Evolutionary conservation across 805 yeast genomes (phyloP).

Genomic region (Kluyveromyces nonfermentans): DNA sequence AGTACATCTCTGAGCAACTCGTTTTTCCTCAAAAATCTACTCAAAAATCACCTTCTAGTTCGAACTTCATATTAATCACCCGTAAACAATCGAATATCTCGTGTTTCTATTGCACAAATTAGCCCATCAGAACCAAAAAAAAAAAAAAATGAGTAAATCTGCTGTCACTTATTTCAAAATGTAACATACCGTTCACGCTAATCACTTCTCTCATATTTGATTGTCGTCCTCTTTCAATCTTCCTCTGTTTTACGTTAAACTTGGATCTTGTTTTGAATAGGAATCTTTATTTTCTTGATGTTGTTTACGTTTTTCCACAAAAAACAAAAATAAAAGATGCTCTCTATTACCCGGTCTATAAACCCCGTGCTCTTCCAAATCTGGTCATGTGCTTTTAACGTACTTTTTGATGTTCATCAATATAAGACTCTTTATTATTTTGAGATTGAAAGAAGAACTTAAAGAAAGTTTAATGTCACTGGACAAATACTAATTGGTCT

Average conservation of each 20-base stretch:
- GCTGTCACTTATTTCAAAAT: background rate
- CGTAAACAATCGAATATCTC: background rate
- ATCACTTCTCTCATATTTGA: conserved; percentile 78
- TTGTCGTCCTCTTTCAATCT: background rate
- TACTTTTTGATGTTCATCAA: background rate
- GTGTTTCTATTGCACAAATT: background rate
- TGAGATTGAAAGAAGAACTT: too few species aligned
- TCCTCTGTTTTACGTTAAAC: background rate
- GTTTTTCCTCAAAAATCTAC: too few species aligned
- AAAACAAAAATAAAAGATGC: background rate
- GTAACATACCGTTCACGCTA: conserved; percentile 73
- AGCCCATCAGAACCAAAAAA: background rate
- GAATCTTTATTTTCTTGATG: conserved; percentile 3
- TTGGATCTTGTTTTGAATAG: background rate
- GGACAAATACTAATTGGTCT: too few species aligned
- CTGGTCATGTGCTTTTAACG: background rate
- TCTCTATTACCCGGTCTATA: background rate
- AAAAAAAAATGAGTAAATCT: background rate
- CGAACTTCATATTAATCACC: too few species aligned
- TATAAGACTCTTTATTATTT: too few species aligned
- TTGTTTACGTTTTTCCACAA: conserved; percentile 21
- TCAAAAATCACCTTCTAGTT: too few species aligned
- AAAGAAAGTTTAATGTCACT: too few species aligned
- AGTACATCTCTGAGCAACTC: too few species aligned
- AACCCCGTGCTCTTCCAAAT: background rate